phyloP scores from a whole-genome alignment of 2,329 filamentous ascomycete genomes.

The Colletotrichum truncatum region DNA sequence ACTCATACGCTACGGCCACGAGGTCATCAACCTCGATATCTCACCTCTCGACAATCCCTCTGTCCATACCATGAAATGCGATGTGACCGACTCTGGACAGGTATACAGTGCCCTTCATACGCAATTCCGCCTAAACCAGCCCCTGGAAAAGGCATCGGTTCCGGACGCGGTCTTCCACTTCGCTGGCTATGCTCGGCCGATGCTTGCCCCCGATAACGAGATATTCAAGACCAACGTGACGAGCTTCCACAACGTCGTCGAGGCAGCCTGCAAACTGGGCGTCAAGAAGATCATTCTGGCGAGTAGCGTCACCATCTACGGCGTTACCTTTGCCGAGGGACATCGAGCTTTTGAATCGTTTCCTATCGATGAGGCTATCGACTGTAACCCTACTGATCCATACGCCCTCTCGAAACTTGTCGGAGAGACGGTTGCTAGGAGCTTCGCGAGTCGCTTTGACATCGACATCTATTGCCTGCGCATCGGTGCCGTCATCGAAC shows the following conservation, averaged over 20 bases:
- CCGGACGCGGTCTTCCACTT: constrained; percentile 73
- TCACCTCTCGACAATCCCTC: constrained; percentile 37
- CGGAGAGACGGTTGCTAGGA: constrained; percentile 64
- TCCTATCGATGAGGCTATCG: constrained; percentile 66
- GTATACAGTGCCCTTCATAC: constrained; percentile 48
- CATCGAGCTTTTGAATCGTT: constrained; percentile 65
- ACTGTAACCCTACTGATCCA: constrained; percentile 68
- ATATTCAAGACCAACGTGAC: constrained; percentile 64
- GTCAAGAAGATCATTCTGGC: constrained; percentile 71
- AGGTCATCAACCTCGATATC: constrained; percentile 46
- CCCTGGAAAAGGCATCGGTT: constrained; percentile 41
- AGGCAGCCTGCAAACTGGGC: constrained; percentile 69
- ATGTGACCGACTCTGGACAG: constrained; percentile 46
- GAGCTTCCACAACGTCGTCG: constrained; percentile 69
- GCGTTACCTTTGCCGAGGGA: constrained; percentile 69
- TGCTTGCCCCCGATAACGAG: constrained; percentile 69
- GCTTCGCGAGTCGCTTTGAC: constrained; percentile 64
- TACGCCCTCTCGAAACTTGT: constrained; percentile 70
- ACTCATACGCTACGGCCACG: constrained; percentile 41
- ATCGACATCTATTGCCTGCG: constrained; percentile 68
- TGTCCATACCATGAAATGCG: constrained; percentile 44
- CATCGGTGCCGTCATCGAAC: constrained; percentile 70
- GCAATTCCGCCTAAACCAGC: constrained; percentile 56
- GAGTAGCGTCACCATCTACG: constrained; percentile 67
- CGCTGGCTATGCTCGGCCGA: constrained; percentile 65